Evolutionary conservation across 768 basidiomycete species (phyloP).

Genomic region (Exsudoporus frostii): DNA sequence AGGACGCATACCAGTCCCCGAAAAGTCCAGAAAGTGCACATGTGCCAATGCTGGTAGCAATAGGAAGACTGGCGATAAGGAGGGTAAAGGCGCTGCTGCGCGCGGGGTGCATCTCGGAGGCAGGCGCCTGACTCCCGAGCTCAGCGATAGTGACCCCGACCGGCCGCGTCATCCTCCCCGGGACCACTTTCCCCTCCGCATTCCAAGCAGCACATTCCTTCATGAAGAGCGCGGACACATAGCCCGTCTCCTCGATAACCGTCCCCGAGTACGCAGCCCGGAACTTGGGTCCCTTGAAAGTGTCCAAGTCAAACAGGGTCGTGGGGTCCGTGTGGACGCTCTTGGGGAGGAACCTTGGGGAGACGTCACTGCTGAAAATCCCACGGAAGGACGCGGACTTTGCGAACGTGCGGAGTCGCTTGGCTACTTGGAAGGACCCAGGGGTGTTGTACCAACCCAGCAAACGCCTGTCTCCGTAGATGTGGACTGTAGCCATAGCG

Average conservation of each 20-base stretch:
- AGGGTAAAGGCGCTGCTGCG: neutral
- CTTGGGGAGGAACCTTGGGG: conserved; percentile 9
- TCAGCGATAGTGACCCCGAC: conserved; percentile 8
- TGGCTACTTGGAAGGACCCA: conserved; percentile 28
- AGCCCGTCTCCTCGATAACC: conserved; percentile 44
- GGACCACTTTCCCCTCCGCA: conserved; percentile 6
- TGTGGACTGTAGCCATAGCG: conserved; percentile 27
- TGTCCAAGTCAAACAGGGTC: conserved; percentile 13
- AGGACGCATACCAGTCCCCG: conserved; percentile 26
- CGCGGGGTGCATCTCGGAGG: conserved; percentile 4
- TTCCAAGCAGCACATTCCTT: conserved; percentile 12
- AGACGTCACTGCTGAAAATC: neutral
- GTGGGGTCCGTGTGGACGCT: conserved; percentile 19
- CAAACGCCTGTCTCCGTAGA: conserved; percentile 25
- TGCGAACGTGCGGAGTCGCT: conserved; percentile 20
- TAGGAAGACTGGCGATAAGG: conserved; percentile 20
- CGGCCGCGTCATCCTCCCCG: conserved; percentile 8
- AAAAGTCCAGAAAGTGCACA: conserved; percentile 18
- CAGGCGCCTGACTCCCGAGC: conserved; percentile 9
- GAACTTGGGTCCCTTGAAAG: conserved; percentile 53
- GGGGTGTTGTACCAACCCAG: conserved; percentile 36
- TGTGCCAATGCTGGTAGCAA: conserved; percentile 17
- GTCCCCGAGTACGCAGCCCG: conserved; percentile 67
- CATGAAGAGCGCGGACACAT: conserved; percentile 51
- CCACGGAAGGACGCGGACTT: conserved; percentile 6